A percentile compares a stretch with the other conserved stretches of the same genome.
Conservation (phyloP, 73 alveolate species). For the Paramecium sexaurelia region DNA sequence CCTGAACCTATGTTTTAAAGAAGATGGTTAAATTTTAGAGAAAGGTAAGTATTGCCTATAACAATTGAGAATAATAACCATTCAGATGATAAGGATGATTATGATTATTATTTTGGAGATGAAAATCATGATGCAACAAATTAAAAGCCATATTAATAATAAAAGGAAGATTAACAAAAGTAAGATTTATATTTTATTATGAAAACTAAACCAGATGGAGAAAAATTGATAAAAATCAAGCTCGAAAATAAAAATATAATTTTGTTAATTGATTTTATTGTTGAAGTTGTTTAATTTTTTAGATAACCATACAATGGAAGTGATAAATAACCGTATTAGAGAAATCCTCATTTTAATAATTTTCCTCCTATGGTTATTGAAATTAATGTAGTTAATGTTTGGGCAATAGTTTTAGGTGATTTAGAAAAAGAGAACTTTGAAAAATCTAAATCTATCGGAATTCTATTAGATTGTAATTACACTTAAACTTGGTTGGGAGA, state of each 20-base stretch:
- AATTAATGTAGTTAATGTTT: conserved; percentile 45
- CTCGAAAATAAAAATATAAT: conserved; percentile 57
- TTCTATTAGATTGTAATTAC: conserved; percentile 54
- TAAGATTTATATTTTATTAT: conserved; percentile 42
- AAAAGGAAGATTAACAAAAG: not conserved
- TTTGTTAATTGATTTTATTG: conserved; percentile 45
- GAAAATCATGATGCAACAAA: not conserved
- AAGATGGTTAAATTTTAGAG: conserved; percentile 38
- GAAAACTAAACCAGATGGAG: conserved; percentile 68
- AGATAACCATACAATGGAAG: conserved; percentile 65
- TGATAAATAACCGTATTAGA: conserved; percentile 41
- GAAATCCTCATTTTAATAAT: conserved; percentile 56
- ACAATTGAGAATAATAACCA: conserved; percentile 15
- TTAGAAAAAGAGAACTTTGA: not conserved
- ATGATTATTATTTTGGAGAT: not conserved
- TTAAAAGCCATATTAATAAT: not conserved
- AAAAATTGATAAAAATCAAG: conserved; percentile 59
- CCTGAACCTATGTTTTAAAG: conserved; percentile 37
- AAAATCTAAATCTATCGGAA: conserved; percentile 2
- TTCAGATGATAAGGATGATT: not conserved
- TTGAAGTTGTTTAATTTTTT: conserved; percentile 54
- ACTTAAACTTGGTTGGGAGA: conserved; percentile 65
- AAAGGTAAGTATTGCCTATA: not conserved
- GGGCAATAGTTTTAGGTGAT: conserved; percentile 37
- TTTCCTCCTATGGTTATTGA: conserved; percentile 65